Percentiles rank a stretch among this genome's conserved stretches.
These are phyloP conservation scores for Ophiocordyceps australis DNA, from an alignment of 2,329 filamentous ascomycete species.

Conservation along the genomic window DNA sequence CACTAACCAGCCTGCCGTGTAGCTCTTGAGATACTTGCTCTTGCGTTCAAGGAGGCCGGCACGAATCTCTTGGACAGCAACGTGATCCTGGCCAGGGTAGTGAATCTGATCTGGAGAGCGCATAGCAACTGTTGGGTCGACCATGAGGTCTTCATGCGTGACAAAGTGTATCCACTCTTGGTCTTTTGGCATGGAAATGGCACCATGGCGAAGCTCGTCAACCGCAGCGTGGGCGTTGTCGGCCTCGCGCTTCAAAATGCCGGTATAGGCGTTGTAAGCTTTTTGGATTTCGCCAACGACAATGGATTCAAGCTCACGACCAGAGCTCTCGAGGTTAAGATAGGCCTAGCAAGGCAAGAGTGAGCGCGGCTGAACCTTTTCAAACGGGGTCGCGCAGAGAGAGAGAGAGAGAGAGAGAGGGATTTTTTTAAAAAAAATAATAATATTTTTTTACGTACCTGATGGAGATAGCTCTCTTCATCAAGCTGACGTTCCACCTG, in stretches of 20 bases:
- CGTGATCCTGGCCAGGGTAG: conserved; percentile 80
- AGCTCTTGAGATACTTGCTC: conserved; percentile 97
- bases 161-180: conserved; percentile 81
- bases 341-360: conserved; percentile 45
- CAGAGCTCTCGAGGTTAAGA: conserved; percentile 83
- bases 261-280: conserved; percentile 85
- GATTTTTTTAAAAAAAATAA: too few relatives aligned
- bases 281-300: conserved; percentile 97
- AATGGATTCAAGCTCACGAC: conserved; percentile 86
- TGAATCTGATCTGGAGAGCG: conserved; percentile 66
- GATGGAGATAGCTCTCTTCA: conserved; percentile 92
- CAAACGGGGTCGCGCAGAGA: not conserved
- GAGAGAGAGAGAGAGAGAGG: not conserved
- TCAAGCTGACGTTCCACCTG: conserved; percentile 87
- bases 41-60: conserved; percentile 89
- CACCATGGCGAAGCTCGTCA: conserved; percentile 67
- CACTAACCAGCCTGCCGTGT: conserved; percentile 78
- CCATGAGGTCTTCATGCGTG: conserved; percentile 63
- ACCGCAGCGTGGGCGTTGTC: conserved; percentile 63
- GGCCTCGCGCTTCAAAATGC: conserved; percentile 79
- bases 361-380: not conserved
- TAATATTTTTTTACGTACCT: too few relatives aligned
- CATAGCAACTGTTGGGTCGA: conserved; percentile 67
- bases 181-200: conserved; percentile 86
- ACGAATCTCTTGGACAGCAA: conserved; percentile 65